These are phyloP conservation scores for Fusarium tanahbumbuense DNA, from an alignment of 2,329 filamentous ascomycete genomes.

Conservation along the genomic window DNA sequence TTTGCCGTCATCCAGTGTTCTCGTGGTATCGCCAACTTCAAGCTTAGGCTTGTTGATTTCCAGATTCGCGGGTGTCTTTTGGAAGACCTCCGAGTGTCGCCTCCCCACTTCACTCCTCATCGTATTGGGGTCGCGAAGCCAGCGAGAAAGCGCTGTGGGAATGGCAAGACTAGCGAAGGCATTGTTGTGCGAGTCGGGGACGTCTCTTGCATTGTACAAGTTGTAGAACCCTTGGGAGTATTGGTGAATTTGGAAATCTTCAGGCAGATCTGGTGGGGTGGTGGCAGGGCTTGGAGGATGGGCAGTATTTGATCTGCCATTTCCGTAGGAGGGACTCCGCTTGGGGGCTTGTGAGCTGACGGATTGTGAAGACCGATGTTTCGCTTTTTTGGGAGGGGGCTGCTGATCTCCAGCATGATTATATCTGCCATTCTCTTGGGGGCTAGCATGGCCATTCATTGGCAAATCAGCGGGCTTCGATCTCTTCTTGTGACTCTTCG, in stretches of 20 bases:
- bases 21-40: constrained; percentile 62
- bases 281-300: constrained; percentile 81
- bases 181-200: constrained; percentile 75
- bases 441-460: constrained; percentile 73
- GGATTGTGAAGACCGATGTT: constrained; percentile 85
- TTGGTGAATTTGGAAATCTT: constrained; percentile 72
- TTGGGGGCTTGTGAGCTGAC: constrained; percentile 75
- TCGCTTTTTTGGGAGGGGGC: constrained; percentile 80
- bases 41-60: constrained; percentile 58
- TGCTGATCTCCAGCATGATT: constrained; percentile 58
- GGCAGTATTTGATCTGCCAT: constrained; percentile 67
- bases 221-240: constrained; percentile 82
- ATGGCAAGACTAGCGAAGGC: constrained; percentile 81
- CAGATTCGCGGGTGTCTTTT: constrained; percentile 57
- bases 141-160: constrained; percentile 78
- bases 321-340: constrained; percentile 73
- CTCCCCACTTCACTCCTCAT: constrained; percentile 76
- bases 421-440: constrained; percentile 66
- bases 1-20: constrained; percentile 49
- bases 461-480: constrained; percentile 75
- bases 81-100: constrained; percentile 76
- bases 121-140: constrained; percentile 79
- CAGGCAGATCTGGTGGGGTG: constrained; percentile 73
- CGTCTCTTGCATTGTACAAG: constrained; percentile 73
- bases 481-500: constrained; percentile 92